Base-by-base conservation (phyloP, 768 basidiomycete species). In the Boletus rex-veris region DNA sequence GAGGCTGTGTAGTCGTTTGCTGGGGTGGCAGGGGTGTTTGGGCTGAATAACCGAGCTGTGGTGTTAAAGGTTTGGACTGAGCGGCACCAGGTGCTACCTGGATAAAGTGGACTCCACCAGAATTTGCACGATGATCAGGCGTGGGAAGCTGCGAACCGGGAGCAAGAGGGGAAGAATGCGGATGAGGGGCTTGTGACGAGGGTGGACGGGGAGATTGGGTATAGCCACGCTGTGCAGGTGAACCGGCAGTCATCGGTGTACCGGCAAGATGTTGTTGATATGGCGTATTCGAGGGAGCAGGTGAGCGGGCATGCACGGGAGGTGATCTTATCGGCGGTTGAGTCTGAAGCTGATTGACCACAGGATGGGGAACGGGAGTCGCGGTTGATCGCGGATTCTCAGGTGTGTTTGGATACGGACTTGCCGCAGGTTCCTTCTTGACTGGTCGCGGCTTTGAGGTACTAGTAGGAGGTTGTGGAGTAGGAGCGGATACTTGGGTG, bases 141-240 rank as follows among this genome's bases (percentile, higher is more conserved):
- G 54, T 45, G 10, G 71, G 67, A 42, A 69, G 62, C 28, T 70
- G 69, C 9, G 63, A 66, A 47, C 71, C 69, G 2, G 61, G 21
- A 5, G 57, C 60, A 3, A 62, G 69, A 45, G 69, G 69, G 14
- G 69, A 70, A 26, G 69, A 72, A 39, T 62, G 69, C 18, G 59
- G 52, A 52, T 60, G 68, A 18, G 54, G 59, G 15, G 69, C 45
- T 57, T 70, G 69, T 7, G 69, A 69, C 37, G 69, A 71, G 15
- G 66, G 63, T 28, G 68, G 69, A 24, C 70, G 71, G 36, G 69
- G 69, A 24, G 69, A 72, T 45, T 71, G 69, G 39, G 69, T 70
- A 58, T 72, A 70, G 16, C 66, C 66, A 36, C 71, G 66, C 40
- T 64, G 69, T 28, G 69, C 69, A 42, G 69, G 69, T 19, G 69